phyloP scores from a whole-genome alignment of 176 grass and related monocot species.

The Avena sativa region DNA sequence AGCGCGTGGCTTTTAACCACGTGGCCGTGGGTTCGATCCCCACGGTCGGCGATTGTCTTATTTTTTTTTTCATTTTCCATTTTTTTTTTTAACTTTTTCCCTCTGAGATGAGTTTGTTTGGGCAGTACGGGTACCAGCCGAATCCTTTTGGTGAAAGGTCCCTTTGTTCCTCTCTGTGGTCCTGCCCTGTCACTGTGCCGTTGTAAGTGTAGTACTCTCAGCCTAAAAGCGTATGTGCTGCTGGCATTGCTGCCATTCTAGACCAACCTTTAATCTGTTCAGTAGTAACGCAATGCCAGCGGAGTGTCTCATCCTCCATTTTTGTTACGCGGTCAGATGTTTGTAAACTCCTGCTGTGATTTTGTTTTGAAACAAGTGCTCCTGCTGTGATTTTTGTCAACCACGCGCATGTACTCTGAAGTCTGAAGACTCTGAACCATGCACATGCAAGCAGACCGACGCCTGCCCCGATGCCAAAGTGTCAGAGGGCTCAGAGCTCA shows the following conservation, averaged over 20 bases:
- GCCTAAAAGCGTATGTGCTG: background rate
- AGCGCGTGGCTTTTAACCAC: slow-evolving; percentile 69
- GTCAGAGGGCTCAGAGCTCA: background rate
- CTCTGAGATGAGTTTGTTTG: too few relatives aligned
- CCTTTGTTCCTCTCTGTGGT: slow-evolving; percentile 14
- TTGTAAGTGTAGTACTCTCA: too few relatives aligned
- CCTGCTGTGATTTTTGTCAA: background rate
- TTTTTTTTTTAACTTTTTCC: background rate
- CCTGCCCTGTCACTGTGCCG: background rate
- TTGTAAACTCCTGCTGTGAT: too few relatives aligned
- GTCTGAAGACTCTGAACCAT: background rate
- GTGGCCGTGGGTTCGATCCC: slow-evolving; percentile 70
- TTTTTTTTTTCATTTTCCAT: accelerated
- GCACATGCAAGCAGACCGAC: background rate
- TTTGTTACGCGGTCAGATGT: too few relatives aligned
- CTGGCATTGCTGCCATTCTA: background rate
- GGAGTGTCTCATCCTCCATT: too few relatives aligned
- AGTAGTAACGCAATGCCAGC: too few relatives aligned
- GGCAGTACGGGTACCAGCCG: background rate
- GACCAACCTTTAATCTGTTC: too few relatives aligned
- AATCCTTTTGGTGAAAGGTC: slow-evolving; percentile 33
- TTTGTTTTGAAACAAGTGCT: too few relatives aligned
- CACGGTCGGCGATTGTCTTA: slow-evolving; percentile 39
- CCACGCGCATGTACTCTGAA: background rate
- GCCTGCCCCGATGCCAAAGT: background rate